These are phyloP conservation scores for Sergeia podlipaevii DNA, from an alignment of 208 protist species.

Conservation along the genomic window DNA sequence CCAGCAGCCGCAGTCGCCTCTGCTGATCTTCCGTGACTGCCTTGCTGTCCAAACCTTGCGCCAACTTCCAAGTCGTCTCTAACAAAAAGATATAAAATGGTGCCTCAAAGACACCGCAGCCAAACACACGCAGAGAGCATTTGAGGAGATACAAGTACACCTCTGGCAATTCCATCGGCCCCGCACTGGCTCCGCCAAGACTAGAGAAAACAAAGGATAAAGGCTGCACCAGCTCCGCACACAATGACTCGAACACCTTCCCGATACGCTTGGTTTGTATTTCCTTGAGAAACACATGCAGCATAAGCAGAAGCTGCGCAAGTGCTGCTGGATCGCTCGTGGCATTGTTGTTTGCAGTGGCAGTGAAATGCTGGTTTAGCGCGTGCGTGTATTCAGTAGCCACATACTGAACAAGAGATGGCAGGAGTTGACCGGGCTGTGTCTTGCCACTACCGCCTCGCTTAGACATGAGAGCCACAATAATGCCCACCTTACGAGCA, in stretches of 20 bases:
- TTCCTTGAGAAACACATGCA: conserved; percentile 75
- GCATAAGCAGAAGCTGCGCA: conserved; percentile 38
- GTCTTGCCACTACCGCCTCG: conserved; percentile 22
- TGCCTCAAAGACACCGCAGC: conserved; percentile 56
- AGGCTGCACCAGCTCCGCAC: conserved; percentile 26
- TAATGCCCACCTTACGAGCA: conserved; percentile 45
- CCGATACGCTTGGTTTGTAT: conserved; percentile 43
- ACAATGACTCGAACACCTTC: conserved; percentile 42
- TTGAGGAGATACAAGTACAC: conserved; percentile 67
- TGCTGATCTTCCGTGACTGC: conserved; percentile 3
- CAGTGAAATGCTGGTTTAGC: not conserved
- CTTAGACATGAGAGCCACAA: conserved; percentile 59
- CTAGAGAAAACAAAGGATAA: conserved; percentile 57
- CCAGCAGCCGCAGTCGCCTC: conserved; percentile 36
- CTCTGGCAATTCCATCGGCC: conserved; percentile 21
- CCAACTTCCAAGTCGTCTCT: conserved; percentile 37
- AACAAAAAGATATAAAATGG: conserved; percentile 59
- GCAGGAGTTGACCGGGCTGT: conserved; percentile 20
- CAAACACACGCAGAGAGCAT: conserved; percentile 68
- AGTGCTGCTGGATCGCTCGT: conserved; percentile 4
- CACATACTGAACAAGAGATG: conserved; percentile 27
- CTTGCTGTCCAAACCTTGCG: conserved; percentile 16
- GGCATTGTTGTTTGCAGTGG: conserved; percentile 3
- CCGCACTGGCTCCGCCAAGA: conserved; percentile 12
- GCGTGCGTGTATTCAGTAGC: conserved; percentile 20